A percentile compares a stretch with the other conserved stretches of the same genome.
Conservation (phyloP, 2,329 filamentous ascomycete species). For the Knufia fluminis region DNA sequence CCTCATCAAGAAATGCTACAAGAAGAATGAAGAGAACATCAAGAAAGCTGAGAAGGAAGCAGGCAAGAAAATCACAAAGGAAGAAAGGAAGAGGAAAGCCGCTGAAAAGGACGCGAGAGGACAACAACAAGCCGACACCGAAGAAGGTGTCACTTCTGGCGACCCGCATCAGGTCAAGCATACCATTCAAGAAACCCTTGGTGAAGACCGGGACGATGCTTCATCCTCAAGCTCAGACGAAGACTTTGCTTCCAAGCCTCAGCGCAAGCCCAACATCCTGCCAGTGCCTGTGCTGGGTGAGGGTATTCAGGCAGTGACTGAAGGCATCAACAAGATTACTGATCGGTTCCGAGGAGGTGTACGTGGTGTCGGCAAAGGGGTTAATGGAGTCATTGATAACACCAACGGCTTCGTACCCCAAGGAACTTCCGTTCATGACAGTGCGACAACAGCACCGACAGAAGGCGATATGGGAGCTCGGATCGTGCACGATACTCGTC, state of each 20-base stretch:
- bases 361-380: conserved; percentile 31
- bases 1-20: conserved; percentile 70
- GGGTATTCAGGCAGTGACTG: conserved; percentile 43
- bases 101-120: conserved; percentile 42
- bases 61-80: conserved; percentile 36
- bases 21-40: conserved; percentile 61
- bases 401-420: conserved; percentile 28
- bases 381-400: conserved; percentile 29
- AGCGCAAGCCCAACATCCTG: conserved; percentile 18
- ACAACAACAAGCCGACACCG: conserved; percentile 36
- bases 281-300: conserved; percentile 42
- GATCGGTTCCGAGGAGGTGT: conserved; percentile 37
- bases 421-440: neutral
- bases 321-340: conserved; percentile 38
- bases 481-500: neutral
- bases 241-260: conserved; percentile 19
- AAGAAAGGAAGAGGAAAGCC: conserved; percentile 36
- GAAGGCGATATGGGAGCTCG: neutral
- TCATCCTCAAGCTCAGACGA: conserved; percentile 25
- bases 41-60: conserved; percentile 56
- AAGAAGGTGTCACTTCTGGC: conserved; percentile 44
- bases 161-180: conserved; percentile 48
- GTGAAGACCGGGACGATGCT: conserved; percentile 21
- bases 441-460: neutral
- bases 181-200: conserved; percentile 39